Conservation (phyloP, 148 eudicot species). For the Rhododendron ferrugineum region DNA sequence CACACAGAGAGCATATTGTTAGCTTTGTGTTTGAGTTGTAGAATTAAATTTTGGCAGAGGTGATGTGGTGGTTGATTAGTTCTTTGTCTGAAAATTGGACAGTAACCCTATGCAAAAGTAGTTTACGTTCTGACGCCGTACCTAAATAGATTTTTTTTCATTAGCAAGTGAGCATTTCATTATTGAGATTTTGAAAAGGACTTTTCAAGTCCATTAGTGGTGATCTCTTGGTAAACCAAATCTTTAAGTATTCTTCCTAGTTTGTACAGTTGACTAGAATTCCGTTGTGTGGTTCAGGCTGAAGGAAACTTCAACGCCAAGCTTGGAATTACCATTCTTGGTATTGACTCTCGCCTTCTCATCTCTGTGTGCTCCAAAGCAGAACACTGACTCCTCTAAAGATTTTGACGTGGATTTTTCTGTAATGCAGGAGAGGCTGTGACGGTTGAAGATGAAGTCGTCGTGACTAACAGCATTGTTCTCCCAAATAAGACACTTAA, state of each 20-base stretch:
- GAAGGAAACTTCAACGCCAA: constrained; percentile 67
- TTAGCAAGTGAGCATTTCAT: background rate
- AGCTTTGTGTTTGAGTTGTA: background rate
- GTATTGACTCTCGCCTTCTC: constrained; percentile 24
- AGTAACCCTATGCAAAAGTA: background rate
- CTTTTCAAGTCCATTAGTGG: background rate
- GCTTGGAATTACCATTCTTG: constrained; percentile 71
- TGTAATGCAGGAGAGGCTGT: constrained; percentile 58
- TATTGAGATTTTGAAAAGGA: background rate
- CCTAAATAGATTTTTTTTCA: background rate
- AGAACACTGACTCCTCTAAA: background rate
- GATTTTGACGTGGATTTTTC: constrained; percentile 1
- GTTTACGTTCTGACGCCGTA: background rate
- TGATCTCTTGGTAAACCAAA: background rate
- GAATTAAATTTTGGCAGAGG: background rate
- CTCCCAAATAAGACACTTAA: constrained; percentile 79
- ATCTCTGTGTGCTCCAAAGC: background rate
- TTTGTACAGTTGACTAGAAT: background rate
- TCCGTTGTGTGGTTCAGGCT: constrained; percentile 35
- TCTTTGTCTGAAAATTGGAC: background rate
- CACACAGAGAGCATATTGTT: background rate
- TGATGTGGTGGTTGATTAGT: background rate
- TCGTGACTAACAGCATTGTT: constrained; percentile 59
- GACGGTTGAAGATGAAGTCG: constrained; percentile 66
- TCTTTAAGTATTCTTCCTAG: background rate